These are phyloP conservation scores for Panicum miliaceum DNA, from an alignment of 176 grass and related monocot species.

Conservation along the genomic window DNA sequence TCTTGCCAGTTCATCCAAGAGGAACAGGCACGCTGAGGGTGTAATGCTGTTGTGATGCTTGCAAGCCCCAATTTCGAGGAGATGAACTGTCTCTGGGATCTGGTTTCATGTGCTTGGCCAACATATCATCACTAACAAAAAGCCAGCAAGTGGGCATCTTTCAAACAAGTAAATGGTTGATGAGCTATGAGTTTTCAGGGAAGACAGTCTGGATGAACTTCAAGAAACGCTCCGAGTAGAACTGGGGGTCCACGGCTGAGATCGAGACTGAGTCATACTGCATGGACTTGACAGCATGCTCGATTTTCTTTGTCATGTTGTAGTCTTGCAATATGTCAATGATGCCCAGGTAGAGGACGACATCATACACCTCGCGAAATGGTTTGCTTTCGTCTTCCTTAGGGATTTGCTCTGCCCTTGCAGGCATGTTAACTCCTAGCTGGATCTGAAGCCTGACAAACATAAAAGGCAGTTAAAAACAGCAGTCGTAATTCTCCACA, in stretches of 20 bases:
- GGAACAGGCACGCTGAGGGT: not conserved
- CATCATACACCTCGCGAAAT: constrained; percentile 77
- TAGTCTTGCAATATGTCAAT: constrained; percentile 99
- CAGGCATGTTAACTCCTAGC: constrained; percentile 98
- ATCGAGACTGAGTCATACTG: constrained; percentile 88
- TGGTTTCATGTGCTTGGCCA: not conserved
- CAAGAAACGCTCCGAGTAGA: constrained; percentile 80
- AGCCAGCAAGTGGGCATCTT: not conserved
- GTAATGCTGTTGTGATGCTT: not conserved
- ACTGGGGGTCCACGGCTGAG: constrained; percentile 78
- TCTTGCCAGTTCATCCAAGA: not conserved
- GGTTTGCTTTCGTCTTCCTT: constrained; percentile 64
- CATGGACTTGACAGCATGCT: constrained; percentile 94
- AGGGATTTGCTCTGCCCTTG: constrained; percentile 72
- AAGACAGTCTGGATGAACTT: constrained; percentile 90
- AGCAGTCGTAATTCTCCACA: not conserved
- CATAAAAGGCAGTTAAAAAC: not conserved
- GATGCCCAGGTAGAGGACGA: constrained; percentile 96
- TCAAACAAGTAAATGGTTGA: not conserved
- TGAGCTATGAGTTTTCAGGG: constrained; percentile 66
- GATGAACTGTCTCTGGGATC: not conserved
- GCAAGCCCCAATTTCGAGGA: not conserved
- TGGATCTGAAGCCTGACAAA: constrained; percentile 86
- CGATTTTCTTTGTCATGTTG: constrained; percentile 91
- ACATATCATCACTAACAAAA: not conserved